Conservation (phyloP, 129 eudicot genomes). For the Lactuca sativa region DNA sequence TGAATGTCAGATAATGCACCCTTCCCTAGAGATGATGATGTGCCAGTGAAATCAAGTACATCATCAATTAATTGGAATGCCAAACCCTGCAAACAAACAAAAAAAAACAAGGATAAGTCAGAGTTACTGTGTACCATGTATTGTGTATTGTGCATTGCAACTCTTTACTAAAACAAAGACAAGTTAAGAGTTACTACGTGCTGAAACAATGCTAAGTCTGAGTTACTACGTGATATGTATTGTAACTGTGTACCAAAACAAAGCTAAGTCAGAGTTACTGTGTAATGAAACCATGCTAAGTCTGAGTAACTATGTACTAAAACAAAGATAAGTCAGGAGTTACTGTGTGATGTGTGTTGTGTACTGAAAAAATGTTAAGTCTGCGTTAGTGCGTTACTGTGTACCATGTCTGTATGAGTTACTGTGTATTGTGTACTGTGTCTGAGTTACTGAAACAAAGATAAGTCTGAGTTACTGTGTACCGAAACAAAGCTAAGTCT, state of each 20-base stretch:
- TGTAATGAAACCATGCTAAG: too few relatives aligned
- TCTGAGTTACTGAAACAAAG: too few relatives aligned
- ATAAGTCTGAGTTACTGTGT: too few relatives aligned
- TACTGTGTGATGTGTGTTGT: too few relatives aligned
- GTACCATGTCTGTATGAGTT: too few relatives aligned
- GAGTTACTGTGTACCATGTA: neutral
- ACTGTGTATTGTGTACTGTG: too few relatives aligned
- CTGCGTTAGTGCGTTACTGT: neutral
- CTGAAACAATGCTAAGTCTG: neutral
- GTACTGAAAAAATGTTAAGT: neutral
- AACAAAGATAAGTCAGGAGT: too few relatives aligned
- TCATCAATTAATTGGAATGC: slow-evolving; percentile 92
- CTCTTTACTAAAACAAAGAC: too few relatives aligned
- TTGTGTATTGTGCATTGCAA: too few relatives aligned
- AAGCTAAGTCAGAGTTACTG: slow-evolving; percentile 9
- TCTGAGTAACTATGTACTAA: too few relatives aligned
- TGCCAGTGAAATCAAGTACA: slow-evolving; percentile 93
- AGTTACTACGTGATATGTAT: neutral
- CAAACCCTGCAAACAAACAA: slow-evolving; percentile 61
- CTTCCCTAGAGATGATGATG: slow-evolving; percentile 89
- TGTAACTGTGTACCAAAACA: neutral
- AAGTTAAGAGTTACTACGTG: too few relatives aligned
- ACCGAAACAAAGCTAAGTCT: too few relatives aligned
- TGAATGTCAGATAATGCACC: slow-evolving; percentile 94
- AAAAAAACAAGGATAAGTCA: neutral